These are phyloP conservation scores for Chloropicon primus DNA, from an alignment of 139 green algal species.

Conservation along the genomic window DNA sequence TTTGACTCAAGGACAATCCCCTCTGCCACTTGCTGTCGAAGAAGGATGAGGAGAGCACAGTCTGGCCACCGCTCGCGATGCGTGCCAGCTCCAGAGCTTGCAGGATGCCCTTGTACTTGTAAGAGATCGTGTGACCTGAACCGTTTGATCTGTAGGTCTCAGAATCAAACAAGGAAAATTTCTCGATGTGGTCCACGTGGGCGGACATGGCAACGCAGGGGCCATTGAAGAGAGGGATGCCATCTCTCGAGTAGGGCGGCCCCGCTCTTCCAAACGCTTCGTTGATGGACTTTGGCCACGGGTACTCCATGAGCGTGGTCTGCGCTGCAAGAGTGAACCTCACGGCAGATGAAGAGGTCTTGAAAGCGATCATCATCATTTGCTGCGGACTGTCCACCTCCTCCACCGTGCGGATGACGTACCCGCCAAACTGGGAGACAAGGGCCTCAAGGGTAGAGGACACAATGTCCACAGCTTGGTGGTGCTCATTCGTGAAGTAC, in stretches of 20 bases:
- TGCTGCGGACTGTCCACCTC: not conserved
- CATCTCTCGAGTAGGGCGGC: not conserved
- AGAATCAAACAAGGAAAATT: not conserved
- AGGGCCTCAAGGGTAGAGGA: not conserved
- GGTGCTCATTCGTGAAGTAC: not conserved
- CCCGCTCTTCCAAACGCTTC: not conserved
- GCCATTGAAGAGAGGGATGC: not conserved
- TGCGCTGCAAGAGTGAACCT: not conserved
- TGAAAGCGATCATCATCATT: not conserved
- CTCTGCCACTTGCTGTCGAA: not conserved
- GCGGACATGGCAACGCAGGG: not conserved
- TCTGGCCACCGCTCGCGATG: not conserved
- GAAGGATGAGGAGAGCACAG: not conserved
- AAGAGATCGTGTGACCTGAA: not conserved
- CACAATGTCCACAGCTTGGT: not conserved
- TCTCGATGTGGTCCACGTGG: not conserved
- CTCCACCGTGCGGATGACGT: not conserved
- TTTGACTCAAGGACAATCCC: not conserved
- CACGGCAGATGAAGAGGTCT: not conserved
- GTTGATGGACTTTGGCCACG: not conserved
- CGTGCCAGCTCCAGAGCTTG: not conserved
- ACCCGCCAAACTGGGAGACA: not conserved
- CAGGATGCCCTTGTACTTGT: not conserved
- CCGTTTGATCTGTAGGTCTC: not conserved
- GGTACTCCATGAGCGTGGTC: not conserved